Evolutionary conservation across 306 rosid species (phyloP), one percentile per base, ranked within the genome.

Genomic region (Sesbania bispinosa): DNA sequence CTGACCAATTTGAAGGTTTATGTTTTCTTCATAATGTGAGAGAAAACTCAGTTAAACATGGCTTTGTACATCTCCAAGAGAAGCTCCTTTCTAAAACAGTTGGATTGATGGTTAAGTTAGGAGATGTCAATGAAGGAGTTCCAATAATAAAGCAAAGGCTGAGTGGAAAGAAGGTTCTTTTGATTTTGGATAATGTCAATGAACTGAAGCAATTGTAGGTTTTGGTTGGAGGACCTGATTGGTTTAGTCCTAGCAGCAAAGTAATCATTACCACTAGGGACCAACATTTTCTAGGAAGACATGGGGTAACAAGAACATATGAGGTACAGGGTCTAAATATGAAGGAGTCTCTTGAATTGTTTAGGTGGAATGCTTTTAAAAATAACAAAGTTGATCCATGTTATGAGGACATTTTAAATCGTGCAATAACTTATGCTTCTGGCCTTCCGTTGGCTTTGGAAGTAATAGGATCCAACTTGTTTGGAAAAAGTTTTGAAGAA

Each of bases 401-500:
- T 18, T 33, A 33, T 1, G 8, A 60, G 8, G 4, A 18, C 1
- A 2, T 35, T 35, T 33, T 60, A 60, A 10, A 19, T 0, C 47
- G 47, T 60, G 66, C 16, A 4, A 15, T 18, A 1, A 10, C 0
- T 4, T 60, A 33, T 19, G 29, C 66, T 35, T 33, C 66, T 9
- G 66, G 66, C 29, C 66, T 60, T 9, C 66, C 66, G 1, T 33
- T 75, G n/a, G 60, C 41, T 41, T 26, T 63, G 27, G 57, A 62
- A 74, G 18, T 74, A 11, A 60, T 79, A 15, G 79, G 83, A 1
- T 57, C 70, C 0, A 26, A 64, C 18, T 43, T 78, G 53, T 33
- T 13, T 19, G 38, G 69, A 13, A 59, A 13, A 63, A 2, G 1
- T 0, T 1, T 76, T 10, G 36, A 7, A 47, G 35, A 48, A 35